Evolutionary conservation across 345 rosid species (phyloP).

Genomic region (Eucalyptus regnans): DNA sequence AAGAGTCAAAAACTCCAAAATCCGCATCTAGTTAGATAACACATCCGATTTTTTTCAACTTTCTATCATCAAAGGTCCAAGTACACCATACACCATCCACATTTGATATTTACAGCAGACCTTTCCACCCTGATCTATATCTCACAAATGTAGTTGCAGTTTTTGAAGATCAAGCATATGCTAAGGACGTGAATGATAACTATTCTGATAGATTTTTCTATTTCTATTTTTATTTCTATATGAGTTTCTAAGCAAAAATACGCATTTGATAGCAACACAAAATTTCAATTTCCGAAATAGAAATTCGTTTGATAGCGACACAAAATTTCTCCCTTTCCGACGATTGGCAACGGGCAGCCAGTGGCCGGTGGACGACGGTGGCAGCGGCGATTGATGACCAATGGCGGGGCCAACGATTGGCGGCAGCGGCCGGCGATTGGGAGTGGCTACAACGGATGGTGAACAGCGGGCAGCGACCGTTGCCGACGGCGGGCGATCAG

Average conservation of each 20-base stretch:
- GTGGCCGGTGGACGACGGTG: rapidly evolving
- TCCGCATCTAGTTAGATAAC: not conserved
- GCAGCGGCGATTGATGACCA: too few species aligned
- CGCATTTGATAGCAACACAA: too few species aligned
- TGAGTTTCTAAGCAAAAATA: too few species aligned
- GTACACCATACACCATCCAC: not conserved
- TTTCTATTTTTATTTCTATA: too few species aligned
- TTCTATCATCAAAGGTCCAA: not conserved
- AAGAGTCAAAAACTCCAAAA: not conserved
- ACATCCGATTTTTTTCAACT: not conserved
- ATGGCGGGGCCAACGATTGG: too few species aligned
- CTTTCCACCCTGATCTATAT: not conserved
- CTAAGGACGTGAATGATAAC: not conserved
- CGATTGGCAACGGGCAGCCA: rapidly evolving
- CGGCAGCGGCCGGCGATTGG: too few species aligned
- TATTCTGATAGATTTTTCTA: too few species aligned
- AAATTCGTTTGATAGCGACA: too few species aligned
- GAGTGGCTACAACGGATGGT: too few species aligned
- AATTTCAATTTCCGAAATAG: too few species aligned
- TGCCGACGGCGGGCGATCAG: rapidly evolving
- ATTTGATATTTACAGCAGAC: not conserved
- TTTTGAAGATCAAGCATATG: not conserved
- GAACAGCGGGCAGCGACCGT: too few species aligned
- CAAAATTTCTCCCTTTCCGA: too few species aligned
- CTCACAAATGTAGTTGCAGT: not conserved